Evolutionary conservation across 2,329 filamentous ascomycete genomes (phyloP).

Genomic region (Calonectria pteridis): DNA sequence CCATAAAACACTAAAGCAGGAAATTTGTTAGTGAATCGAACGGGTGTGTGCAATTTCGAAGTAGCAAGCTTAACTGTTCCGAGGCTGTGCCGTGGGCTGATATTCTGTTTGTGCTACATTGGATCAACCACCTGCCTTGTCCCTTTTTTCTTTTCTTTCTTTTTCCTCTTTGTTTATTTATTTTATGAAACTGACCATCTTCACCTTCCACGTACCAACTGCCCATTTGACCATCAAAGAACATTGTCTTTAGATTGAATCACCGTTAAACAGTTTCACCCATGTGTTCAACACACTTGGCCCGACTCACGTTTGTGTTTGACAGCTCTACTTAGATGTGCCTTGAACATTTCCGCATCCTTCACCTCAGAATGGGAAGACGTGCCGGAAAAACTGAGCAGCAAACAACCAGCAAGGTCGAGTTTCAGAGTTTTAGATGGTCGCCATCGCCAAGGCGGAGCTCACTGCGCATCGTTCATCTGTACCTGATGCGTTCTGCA

Average conservation of each 20-base stretch:
- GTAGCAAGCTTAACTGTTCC: neutral
- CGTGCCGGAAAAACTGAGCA: neutral
- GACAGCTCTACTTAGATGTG: neutral
- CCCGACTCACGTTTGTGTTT: neutral
- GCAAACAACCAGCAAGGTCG: neutral
- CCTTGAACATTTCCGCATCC: neutral
- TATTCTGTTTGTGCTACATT: neutral
- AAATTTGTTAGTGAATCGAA: neutral
- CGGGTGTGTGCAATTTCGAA: neutral
- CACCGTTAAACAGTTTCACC: neutral
- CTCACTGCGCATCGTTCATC: neutral
- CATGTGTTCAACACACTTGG: neutral
- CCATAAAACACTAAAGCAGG: neutral
- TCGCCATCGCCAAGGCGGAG: neutral
- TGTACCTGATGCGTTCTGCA: neutral
- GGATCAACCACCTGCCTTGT: neutral
- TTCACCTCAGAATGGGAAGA: neutral
- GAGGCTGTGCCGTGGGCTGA: neutral
- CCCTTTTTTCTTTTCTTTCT: neutral
- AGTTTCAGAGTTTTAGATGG: slow-evolving; percentile 7
- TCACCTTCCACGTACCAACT: neutral
- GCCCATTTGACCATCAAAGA: neutral
- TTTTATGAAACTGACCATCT: neutral
- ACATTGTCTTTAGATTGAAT: neutral
- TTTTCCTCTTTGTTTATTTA: neutral